phyloP scores from a whole-genome alignment of 2,329 filamentous ascomycete species.

The Fusarium miscanthi region DNA sequence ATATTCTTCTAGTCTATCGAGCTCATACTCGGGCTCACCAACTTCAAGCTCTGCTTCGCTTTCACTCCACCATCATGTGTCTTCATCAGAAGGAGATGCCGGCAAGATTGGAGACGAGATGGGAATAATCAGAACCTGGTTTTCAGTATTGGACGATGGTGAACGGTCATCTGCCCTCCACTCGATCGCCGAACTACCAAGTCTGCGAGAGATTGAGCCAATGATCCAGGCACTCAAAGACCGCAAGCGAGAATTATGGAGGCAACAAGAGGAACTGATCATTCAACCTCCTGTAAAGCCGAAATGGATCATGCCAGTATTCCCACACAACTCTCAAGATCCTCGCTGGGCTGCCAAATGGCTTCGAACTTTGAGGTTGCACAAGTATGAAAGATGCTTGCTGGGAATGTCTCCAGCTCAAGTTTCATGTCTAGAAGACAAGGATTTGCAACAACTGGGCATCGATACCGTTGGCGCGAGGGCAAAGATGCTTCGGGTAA shows the following conservation, averaged over 20 bases:
- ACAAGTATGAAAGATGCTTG: conserved; percentile 43
- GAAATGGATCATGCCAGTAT: conserved; percentile 42
- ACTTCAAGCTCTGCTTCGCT: conserved; percentile 41
- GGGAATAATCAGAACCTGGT: conserved; percentile 43
- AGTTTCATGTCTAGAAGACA: conserved; percentile 31
- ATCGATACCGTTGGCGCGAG: conserved; percentile 43
- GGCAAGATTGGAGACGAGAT: conserved; percentile 37
- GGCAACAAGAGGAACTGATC: conserved; percentile 40
- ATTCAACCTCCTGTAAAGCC: conserved; percentile 38
- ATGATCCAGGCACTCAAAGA: conserved; percentile 44
- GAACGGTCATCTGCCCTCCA: conserved; percentile 36
- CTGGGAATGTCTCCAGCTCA: conserved; percentile 39
- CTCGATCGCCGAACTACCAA: conserved; percentile 42
- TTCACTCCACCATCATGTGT: conserved; percentile 7
- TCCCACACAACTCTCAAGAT: conserved; percentile 39
- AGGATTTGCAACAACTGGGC: conserved; percentile 40
- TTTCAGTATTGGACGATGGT: conserved; percentile 39
- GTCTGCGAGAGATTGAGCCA: conserved; percentile 43
- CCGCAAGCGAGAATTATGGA: conserved; percentile 42
- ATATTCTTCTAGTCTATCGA: conserved; percentile 32
- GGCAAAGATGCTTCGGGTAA: conserved; percentile 43
- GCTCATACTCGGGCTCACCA: conserved; percentile 35
- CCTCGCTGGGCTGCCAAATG: conserved; percentile 43
- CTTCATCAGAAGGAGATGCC: conserved; percentile 14
- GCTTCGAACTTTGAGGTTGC: conserved; percentile 42